Evolutionary conservation across 345 rosid genomes (phyloP).

Genomic region (Conringia planisiliqua): DNA sequence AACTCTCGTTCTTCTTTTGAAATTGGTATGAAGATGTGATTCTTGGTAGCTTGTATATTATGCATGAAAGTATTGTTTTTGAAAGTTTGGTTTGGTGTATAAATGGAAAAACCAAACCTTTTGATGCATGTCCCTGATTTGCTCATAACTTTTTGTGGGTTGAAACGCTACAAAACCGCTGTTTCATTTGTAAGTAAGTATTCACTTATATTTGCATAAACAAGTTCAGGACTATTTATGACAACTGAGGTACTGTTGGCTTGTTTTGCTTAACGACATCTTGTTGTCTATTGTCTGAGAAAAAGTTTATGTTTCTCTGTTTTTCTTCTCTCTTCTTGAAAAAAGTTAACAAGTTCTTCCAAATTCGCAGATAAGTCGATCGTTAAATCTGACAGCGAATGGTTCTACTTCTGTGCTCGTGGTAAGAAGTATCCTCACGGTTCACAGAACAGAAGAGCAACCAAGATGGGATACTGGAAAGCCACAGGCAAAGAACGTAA

Average conservation of each 20-base stretch:
- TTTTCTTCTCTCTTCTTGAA: neutral
- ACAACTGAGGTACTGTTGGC: neutral
- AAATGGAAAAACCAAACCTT: neutral
- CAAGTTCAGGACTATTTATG: conserved; percentile 15
- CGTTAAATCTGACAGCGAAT: conserved; percentile 65
- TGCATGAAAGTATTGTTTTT: neutral
- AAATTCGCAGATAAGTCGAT: conserved; percentile 48
- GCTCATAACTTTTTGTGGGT: conserved; percentile 9
- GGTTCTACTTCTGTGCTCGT: conserved; percentile 86
- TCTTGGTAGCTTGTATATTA: neutral
- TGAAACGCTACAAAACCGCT: conserved; percentile 9
- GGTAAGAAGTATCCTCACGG: conserved; percentile 92
- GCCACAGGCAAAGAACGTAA: conserved; percentile 90
- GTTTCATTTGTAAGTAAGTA: conserved; percentile 16
- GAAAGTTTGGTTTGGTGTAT: neutral
- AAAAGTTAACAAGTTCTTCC: neutral
- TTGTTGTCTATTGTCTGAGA: neutral
- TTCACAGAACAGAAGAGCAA: conserved; percentile 80
- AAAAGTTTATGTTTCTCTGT: neutral
- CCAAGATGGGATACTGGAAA: conserved; percentile 85
- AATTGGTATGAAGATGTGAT: neutral
- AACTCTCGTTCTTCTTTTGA: neutral
- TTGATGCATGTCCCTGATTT: neutral
- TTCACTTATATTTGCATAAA: neutral
- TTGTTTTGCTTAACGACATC: conserved; percentile 2